Evolutionary conservation across 2,329 filamentous ascomycete genomes (phyloP), one percentile per base, ranked within the genome.

Genomic region (Talaromyces funiculosus): DNA sequence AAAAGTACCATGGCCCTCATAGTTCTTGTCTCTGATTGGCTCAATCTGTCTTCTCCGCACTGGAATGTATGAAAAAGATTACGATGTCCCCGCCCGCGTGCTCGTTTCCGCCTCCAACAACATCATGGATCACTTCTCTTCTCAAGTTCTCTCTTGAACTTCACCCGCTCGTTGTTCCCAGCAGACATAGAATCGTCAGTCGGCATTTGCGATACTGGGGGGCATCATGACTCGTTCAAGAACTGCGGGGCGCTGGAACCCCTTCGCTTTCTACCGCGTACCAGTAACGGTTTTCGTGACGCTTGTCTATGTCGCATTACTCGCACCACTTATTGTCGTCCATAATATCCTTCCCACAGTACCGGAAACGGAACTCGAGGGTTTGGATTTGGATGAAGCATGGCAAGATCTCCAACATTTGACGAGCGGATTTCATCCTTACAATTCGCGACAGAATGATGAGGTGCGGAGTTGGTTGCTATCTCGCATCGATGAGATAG

Each of bases 381-480:
- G 91, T 18, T 78, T 95, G 68, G 90, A 96, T 69, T 77, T 97
- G 57, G 88, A 87, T 2, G 86, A 95, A 75, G 91, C 93, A 38
- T 97, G 92, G 92, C 76, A 81, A 12, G 92, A 97, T 71, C 80
- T 99, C 33, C 85, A 91, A 63, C 78, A 81, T 59, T 81, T 99
- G 53, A 93, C 89, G 35, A 81, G 81, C 64, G 81, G 82, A 1
- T 94, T 89, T 71, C 94, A 96, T 72, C 93, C 94, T 0, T 96
- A 90, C 78, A 97, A 96, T 76, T 92, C 89, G 66, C 87, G 82
- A 62, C 81, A 84, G 62, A 97, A 97, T 72, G 92, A 96, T 67
- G 79, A 85, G 24, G 86, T 97, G 35, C 86, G 90, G 63, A 78
- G 84, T 35, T 97, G 88, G 81, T 78, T 97, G 35, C 78, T 97